phyloP scores from a whole-genome alignment of 2,329 filamentous ascomycete species.

The Pseudogymnoascus sp. region DNA sequence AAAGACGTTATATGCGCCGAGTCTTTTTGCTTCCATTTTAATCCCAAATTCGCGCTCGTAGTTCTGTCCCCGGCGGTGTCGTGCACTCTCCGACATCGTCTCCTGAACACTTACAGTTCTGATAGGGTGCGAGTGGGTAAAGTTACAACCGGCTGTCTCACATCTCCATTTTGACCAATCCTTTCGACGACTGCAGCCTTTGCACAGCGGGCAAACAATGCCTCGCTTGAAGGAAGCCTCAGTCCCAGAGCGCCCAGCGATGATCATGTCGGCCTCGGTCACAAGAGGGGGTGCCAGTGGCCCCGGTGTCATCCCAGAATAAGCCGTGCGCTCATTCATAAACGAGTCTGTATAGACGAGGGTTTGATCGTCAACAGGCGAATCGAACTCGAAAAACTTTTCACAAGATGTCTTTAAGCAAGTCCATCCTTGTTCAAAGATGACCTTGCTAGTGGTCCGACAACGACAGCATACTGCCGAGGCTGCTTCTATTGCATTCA shows the following conservation, averaged over 20 bases:
- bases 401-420: slow-evolving; percentile 46
- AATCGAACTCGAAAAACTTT: slow-evolving; percentile 39
- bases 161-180: slow-evolving; percentile 58
- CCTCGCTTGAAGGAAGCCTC: slow-evolving; percentile 49
- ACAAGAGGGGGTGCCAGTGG: slow-evolving; percentile 34
- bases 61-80: background rate
- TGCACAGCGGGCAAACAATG: slow-evolving; percentile 57
- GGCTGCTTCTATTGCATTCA: slow-evolving; percentile 17
- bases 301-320: slow-evolving; percentile 31
- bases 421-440: slow-evolving; percentile 45
- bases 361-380: slow-evolving; percentile 19
- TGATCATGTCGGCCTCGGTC: slow-evolving; percentile 28
- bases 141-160: slow-evolving; percentile 42
- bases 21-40: background rate
- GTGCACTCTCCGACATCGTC: background rate
- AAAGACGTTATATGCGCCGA: slow-evolving; percentile 25
- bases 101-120: background rate
- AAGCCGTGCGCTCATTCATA: slow-evolving; percentile 43
- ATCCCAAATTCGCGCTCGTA: background rate
- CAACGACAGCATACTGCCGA: slow-evolving; percentile 35
- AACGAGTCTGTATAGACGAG: slow-evolving; percentile 50
- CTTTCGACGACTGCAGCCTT: slow-evolving; percentile 51
- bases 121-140: slow-evolving; percentile 30
- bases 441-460: slow-evolving; percentile 29
- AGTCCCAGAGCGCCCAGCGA: slow-evolving; percentile 33